A percentile compares a stretch with the other conserved stretches of the same genome.
phyloP scores from a whole-genome alignment of 345 rosid species.

The Leavenworthia alabamica region DNA sequence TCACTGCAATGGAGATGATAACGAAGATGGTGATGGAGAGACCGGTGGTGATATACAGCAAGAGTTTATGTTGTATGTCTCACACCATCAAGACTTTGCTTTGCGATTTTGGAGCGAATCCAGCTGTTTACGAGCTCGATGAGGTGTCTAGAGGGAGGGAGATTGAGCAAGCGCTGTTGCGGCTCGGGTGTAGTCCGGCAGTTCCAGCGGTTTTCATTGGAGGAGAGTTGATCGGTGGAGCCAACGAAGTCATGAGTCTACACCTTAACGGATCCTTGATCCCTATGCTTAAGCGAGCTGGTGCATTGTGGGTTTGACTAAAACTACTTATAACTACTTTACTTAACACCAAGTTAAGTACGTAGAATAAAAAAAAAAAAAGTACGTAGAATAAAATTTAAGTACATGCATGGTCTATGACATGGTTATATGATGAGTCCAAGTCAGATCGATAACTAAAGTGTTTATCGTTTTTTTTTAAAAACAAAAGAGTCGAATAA shows the following conservation, averaged over 20 bases:
- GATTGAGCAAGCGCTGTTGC: constrained; percentile 65
- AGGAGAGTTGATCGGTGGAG: constrained; percentile 77
- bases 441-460: constrained; percentile 3
- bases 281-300: constrained; percentile 69
- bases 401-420: constrained; percentile 11
- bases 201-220: constrained; percentile 79
- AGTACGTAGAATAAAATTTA: constrained; percentile 17
- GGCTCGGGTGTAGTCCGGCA: constrained; percentile 60
- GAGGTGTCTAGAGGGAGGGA: constrained; percentile 59
- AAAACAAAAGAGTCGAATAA: too few species aligned
- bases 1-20: constrained; percentile 48
- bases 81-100: constrained; percentile 68
- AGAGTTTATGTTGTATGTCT: constrained; percentile 72
- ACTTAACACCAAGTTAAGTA: constrained; percentile 26
- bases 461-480: neutral
- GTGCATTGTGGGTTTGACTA: constrained; percentile 80
- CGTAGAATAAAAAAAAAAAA: constrained; percentile 18
- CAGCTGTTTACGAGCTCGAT: constrained; percentile 63
- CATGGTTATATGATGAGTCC: constrained; percentile 21
- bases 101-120: constrained; percentile 68
- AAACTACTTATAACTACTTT: neutral
- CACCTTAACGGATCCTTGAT: constrained; percentile 71
- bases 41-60: constrained; percentile 87
- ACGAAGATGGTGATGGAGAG: constrained; percentile 57
- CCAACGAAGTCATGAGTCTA: constrained; percentile 77